Conservation (phyloP, 768 basidiomycete genomes). For the Suillus variegatus region DNA sequence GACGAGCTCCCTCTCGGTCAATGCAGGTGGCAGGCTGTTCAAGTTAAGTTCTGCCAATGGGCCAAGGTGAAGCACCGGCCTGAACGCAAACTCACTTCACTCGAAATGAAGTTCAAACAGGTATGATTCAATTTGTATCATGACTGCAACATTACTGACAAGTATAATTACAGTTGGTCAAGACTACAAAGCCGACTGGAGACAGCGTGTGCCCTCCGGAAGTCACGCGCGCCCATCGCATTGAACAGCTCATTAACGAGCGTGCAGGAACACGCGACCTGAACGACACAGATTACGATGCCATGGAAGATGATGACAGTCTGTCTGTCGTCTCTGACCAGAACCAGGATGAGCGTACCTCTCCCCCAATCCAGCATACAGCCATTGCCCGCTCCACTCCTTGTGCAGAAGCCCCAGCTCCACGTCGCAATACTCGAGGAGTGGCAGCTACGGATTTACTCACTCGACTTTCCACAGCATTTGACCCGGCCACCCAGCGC, state of each 20-base stretch:
- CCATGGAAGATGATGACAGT: not conserved
- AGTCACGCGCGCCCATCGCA: conserved; percentile 24
- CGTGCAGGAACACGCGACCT: conserved; percentile 20
- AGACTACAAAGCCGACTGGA: conserved; percentile 30
- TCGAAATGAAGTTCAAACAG: conserved; percentile 28
- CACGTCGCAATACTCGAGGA: conserved; percentile 6
- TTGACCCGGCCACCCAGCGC: conserved; percentile 28
- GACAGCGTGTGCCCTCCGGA: conserved; percentile 20
- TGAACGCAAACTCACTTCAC: not conserved
- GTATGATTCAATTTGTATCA: conserved; percentile 11
- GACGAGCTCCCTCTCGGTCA: conserved; percentile 7
- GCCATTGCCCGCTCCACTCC: conserved; percentile 8
- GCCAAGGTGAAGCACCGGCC: not conserved
- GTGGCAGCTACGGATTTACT: conserved; percentile 23
- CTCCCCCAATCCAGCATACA: not conserved
- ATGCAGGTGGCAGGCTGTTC: conserved; percentile 1
- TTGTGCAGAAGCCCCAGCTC: conserved; percentile 8
- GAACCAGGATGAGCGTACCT: not conserved
- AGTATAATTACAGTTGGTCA: conserved; percentile 15
- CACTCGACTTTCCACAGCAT: conserved; percentile 17
- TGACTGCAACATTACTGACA: not conserved
- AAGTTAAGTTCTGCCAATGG: conserved; percentile 2
- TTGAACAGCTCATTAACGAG: conserved; percentile 30
- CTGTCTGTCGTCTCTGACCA: not conserved
- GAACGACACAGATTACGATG: conserved; percentile 19